Evolutionary conservation across 1,284 basidiomycete genomes (phyloP), one percentile per base, ranked within the genome.

Genomic region (Paramarasmius palmivorus): DNA sequence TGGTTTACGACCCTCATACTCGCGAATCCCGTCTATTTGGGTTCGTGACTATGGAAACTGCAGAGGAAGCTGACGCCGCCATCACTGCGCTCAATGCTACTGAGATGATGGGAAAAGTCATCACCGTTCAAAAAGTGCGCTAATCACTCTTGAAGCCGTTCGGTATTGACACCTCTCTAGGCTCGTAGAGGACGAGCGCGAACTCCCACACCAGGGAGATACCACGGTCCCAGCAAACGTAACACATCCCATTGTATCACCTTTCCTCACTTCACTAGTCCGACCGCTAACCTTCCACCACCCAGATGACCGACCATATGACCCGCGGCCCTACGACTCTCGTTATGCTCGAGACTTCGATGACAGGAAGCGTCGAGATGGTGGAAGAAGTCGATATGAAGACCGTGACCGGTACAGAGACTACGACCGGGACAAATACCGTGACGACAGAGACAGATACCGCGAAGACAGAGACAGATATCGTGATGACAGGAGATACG

Each of bases 1-100:
- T 98, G 71, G 98, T 98, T 93, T 90, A 90, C 65, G 96, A 99
- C 75, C 95, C 96, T 25, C 96, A 98, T 75, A 89, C 90, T 57
- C 89, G 93, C 64, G 95, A 98, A 67, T 95, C 94, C 52, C 92
- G 96, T 66, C 96, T 95, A 36, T 98, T 99, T 64, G 96, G 93
- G 41, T 99, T 99, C 71, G 96, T 99, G 65, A 98, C 94, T 53
- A 95, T 96, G 87, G 92, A 93, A 68, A 81, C 82, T 35, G 70
- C 65, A 39, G 92, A 93, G 61, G 95, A 97, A 65, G 96, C 95
- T 4, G 91, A 95, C 52, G 90, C 90, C 47, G 93, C 92, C 49
- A 88, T 98, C 61, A 83, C 88, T 32, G 88, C 86, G 8, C 75
- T 98, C 61, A 90, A 93, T 69, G 83, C 84, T 44, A 88, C 88